These are phyloP conservation scores for Neurospora discreta DNA, from an alignment of 495 filamentous ascomycete genomes.

Conservation along the genomic window DNA sequence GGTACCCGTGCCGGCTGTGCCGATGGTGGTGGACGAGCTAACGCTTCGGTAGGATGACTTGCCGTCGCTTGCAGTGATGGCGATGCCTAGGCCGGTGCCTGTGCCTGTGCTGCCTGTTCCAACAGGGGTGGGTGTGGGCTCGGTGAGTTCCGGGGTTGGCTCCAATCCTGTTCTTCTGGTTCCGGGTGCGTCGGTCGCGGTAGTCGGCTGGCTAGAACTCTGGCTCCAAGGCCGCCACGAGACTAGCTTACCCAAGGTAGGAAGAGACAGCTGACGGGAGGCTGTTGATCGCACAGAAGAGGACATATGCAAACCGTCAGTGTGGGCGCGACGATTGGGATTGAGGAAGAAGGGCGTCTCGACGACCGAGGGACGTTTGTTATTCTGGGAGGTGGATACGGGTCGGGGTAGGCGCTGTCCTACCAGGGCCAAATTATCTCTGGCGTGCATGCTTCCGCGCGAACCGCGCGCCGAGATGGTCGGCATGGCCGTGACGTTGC, in stretches of 20 bases:
- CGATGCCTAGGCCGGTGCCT: not conserved
- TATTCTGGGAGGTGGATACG: not conserved
- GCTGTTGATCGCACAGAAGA: not conserved
- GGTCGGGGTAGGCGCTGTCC: slow-evolving; percentile 10
- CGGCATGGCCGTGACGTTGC: slow-evolving; percentile 29
- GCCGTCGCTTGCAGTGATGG: not conserved
- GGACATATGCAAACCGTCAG: slow-evolving; percentile 15
- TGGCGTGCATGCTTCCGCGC: slow-evolving; percentile 26
- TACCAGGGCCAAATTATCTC: slow-evolving; percentile 27
- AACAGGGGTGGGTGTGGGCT: not conserved
- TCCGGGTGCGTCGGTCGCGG: not conserved
- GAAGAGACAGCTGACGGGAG: slow-evolving; percentile 8
- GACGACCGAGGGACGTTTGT: not conserved
- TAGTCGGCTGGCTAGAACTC: not conserved
- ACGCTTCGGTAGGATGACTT: not conserved
- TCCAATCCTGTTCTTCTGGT: not conserved
- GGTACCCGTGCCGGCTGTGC: not conserved
- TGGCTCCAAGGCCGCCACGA: slow-evolving; percentile 36
- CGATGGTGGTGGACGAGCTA: not conserved
- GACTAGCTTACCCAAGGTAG: slow-evolving; percentile 29
- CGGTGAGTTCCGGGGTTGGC: not conserved
- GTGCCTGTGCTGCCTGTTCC: not conserved
- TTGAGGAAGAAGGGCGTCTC: slow-evolving; percentile 5
- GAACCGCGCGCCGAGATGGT: slow-evolving; percentile 24
- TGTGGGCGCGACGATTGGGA: slow-evolving; percentile 5